phyloP scores from a whole-genome alignment of 2,329 filamentous ascomycete species.

The Fusarium bactridioides region DNA sequence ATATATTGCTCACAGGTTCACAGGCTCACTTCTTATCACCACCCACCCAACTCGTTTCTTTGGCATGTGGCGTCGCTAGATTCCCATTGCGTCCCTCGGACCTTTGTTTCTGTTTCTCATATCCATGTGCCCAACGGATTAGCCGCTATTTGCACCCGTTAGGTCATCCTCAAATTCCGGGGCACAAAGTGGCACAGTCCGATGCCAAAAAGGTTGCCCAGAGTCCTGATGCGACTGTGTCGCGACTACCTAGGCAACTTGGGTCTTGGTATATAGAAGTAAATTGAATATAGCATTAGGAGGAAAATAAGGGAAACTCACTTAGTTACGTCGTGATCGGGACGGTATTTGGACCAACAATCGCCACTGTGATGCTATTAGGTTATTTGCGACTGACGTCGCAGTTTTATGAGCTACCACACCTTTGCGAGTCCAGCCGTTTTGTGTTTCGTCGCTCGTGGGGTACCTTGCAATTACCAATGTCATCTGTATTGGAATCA shows the following conservation, averaged over 20 bases:
- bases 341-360: slow-evolving; percentile 1
- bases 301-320: not conserved
- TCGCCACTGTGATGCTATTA: not conserved
- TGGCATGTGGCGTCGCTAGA: slow-evolving; percentile 39
- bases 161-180: slow-evolving; percentile 30
- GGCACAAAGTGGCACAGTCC: slow-evolving; percentile 29
- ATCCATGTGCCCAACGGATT: slow-evolving; percentile 24
- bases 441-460: not conserved
- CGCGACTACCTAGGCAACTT: not conserved
- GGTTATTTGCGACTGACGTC: slow-evolving; percentile 16
- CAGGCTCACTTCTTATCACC: slow-evolving; percentile 29
- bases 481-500: not conserved
- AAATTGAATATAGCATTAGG: not conserved
- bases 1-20: slow-evolving; percentile 15
- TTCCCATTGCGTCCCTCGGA: slow-evolving; percentile 20
- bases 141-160: slow-evolving; percentile 28
- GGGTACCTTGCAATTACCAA: not conserved
- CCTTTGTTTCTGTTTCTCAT: not conserved
- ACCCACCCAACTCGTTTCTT: slow-evolving; percentile 20
- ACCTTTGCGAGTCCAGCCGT: slow-evolving; percentile 7
- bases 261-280: not conserved
- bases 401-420: slow-evolving; percentile 13
- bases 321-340: not conserved
- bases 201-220: slow-evolving; percentile 23
- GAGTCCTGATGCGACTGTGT: not conserved